These are phyloP conservation scores for Boletus rubropictus DNA, from an alignment of 768 basidiomycete species.

Conservation along the genomic window DNA sequence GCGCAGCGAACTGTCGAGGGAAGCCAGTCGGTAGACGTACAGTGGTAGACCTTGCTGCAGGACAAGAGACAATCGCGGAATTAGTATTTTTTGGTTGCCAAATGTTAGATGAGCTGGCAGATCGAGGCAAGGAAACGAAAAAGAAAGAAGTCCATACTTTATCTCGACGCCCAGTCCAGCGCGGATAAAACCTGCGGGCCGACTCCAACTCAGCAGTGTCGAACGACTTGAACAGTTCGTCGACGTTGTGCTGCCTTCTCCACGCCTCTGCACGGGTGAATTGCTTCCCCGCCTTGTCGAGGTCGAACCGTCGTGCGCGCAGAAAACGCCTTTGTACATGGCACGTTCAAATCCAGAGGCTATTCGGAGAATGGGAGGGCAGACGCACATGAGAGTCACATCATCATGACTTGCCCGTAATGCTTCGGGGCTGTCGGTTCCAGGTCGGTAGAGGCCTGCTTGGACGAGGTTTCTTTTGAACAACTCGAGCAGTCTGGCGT, in stretches of 20 bases:
- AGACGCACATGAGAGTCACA: slow-evolving; percentile 54
- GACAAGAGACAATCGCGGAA: background rate
- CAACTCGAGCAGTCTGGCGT: slow-evolving; percentile 26
- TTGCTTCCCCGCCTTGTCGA: slow-evolving; percentile 58
- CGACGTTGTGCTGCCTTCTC: slow-evolving; percentile 57
- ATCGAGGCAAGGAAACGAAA: background rate
- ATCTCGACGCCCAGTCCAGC: slow-evolving; percentile 76
- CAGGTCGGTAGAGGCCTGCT: slow-evolving; percentile 47
- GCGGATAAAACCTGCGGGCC: slow-evolving; percentile 62
- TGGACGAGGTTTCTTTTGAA: slow-evolving; percentile 51
- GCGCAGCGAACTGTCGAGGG: slow-evolving; percentile 45
- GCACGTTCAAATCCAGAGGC: background rate
- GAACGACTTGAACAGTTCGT: slow-evolving; percentile 57
- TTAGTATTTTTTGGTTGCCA: background rate
- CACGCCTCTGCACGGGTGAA: slow-evolving; percentile 65
- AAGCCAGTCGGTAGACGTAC: slow-evolving; percentile 72
- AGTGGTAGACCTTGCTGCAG: slow-evolving; percentile 60
- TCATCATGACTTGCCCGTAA: slow-evolving; percentile 56
- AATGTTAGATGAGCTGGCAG: background rate
- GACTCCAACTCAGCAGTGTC: slow-evolving; percentile 53
- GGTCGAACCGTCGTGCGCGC: slow-evolving; percentile 68
- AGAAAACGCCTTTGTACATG: slow-evolving; percentile 61
- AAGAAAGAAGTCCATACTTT: slow-evolving; percentile 41
- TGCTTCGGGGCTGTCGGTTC: slow-evolving; percentile 18
- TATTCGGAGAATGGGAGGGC: background rate